Base-by-base conservation (phyloP, 2,329 filamentous ascomycete species). In the Magnaporthiopsis incrustans region DNA sequence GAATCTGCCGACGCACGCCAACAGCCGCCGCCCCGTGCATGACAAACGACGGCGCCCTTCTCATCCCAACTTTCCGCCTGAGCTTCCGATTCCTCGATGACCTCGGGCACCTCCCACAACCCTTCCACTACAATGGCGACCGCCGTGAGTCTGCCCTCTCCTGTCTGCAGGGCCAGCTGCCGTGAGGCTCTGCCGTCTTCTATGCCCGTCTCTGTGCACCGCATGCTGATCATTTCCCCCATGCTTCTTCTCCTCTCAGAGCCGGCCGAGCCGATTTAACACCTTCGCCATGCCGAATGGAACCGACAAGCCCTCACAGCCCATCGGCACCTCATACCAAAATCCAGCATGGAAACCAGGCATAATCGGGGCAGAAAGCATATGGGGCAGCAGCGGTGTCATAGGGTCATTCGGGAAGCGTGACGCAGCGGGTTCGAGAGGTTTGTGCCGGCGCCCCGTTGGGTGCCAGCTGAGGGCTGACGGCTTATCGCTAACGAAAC, bases 341-440 rank as follows among this genome's bases (percentile, higher is more conserved):
- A 69, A 70, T 68, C 69, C 75, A 59, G 70, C 69, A 67, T 81
- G 70, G 71, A 78, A 77, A 63, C 66, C 73, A 10, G 44, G 44
- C 18, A 53, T 53, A 3, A 53, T 53, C 22, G 44, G 44, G 18
- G 15, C 38, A 44, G 72, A 71, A 64, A 79, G 76, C 38, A 83
- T 86, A 57, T 86, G 84, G 84, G 78, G 78, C 15, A 81, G 77
- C 56, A 71, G 75, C 10, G 44, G 44, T 53, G 44, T 22, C 59
- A 76, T 81, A 65, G 76, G 77, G 60, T 74, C 75, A 66, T 77
- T 76, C 70, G 75, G 75, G 72, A 77, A 76, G 66, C 78, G 75
- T 69, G 82, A 81, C 67, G 71, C 76, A 60, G 73, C 76, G 53
- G 76, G 75, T 60, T 74, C 80, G 61, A 78, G 78, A 78, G 83